Evolutionary conservation across 495 filamentous ascomycete species (phyloP), one percentile per base, ranked within the genome.

Genomic region (Lophium mytilinum): DNA sequence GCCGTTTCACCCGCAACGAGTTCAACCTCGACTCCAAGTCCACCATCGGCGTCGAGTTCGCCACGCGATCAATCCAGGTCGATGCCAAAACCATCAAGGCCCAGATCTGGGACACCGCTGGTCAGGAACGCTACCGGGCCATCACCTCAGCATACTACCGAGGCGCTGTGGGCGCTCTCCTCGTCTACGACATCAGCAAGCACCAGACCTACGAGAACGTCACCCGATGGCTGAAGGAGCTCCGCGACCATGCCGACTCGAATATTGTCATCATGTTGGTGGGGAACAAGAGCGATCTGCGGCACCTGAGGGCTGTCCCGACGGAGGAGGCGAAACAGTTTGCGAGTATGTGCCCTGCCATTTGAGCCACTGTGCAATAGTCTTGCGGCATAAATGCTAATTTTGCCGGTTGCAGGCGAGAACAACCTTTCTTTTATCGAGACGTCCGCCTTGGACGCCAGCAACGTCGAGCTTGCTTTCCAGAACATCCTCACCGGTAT

Each of bases 221-320:
- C 63, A 96, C 90, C 60, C 81, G 94, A 71, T 99, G 94, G 94
- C 78, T 99, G 78, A 97, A 97, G 78, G 94, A 99, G 76, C 82
- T 99, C 68, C 85, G 93, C 58, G 91, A 95, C 68, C 92, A 99
- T 74, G 94, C 94, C 63, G 94, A 99, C 70, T 89, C 88, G 61
- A 99, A 99, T 77, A 99, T 99, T 60, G 94, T 99, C 57, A 99
- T 99, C 72, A 97, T 99, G 93, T 77, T 99, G 66, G 94, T 97
- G 50, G 94, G 94, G 64, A 99, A 99, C 81, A 99, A 99, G 87
- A 97, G 92, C 71, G 94, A 99, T 95, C 85, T 96, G 82, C 85
- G 90, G 75, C 94, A 99, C 76, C 78, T 99, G 71, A 82, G 94
- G 69, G 94, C 94, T 56, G 94, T 99, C 52, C 90, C 94, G 53